These are phyloP conservation scores for Adansonia rubrostipa DNA, from an alignment of 441 rosid species.

Conservation along the genomic window DNA sequence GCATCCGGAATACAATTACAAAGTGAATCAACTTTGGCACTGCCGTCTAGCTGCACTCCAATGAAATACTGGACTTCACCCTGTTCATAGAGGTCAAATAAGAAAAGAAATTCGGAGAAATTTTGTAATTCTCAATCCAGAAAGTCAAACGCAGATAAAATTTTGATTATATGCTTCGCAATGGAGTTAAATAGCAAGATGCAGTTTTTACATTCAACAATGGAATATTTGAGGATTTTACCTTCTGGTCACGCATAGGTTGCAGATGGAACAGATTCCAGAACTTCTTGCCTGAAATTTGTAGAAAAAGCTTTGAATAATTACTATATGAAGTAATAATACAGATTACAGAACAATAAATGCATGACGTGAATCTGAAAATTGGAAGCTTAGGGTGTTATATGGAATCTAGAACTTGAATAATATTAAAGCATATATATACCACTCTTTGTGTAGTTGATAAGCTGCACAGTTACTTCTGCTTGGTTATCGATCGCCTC, in stretches of 20 bases:
- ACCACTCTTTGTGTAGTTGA: conserved; percentile 97
- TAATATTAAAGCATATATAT: conserved; percentile 25
- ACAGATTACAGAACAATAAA: background rate
- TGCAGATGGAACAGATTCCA: conserved; percentile 99
- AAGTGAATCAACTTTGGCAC: conserved; percentile 88
- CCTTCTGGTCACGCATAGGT: conserved; percentile 99
- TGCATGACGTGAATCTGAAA: conserved; percentile 11
- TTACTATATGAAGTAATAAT: background rate
- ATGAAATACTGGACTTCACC: conserved; percentile 99
- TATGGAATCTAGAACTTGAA: conserved; percentile 3
- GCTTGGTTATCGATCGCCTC: conserved; percentile 87
- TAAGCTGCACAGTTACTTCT: conserved; percentile 94
- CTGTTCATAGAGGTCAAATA: conserved; percentile 42
- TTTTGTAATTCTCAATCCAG: too few species aligned
- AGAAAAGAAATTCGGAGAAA: background rate
- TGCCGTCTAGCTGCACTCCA: conserved; percentile 97
- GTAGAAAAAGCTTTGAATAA: background rate
- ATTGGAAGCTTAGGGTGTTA: background rate
- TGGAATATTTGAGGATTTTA: conserved; percentile 28
- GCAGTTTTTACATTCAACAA: background rate
- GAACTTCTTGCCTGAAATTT: conserved; percentile 82
- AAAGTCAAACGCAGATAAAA: background rate
- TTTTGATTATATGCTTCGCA: conserved; percentile 12
- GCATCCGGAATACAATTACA: conserved; percentile 66
- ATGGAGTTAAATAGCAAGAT: background rate